Conservation (phyloP, 306 rosid genomes). For the Purshia tridentata region DNA sequence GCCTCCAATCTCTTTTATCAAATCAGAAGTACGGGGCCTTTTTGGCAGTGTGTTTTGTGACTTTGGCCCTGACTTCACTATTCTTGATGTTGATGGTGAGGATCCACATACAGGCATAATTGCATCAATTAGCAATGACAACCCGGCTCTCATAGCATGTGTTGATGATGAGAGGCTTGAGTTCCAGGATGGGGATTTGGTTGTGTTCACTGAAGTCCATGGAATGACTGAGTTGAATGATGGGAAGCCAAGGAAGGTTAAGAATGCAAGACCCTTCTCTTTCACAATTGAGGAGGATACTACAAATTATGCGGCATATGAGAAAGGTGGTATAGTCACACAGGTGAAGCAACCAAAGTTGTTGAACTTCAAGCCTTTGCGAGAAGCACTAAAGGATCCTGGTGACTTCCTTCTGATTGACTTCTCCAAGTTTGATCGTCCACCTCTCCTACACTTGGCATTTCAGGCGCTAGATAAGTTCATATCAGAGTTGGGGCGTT, state of each 20-base stretch:
- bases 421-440: slow-evolving; percentile 34
- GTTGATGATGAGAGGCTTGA: slow-evolving; percentile 35
- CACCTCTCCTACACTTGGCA: slow-evolving; percentile 30
- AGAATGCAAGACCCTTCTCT: slow-evolving; percentile 21
- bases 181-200: slow-evolving; percentile 28
- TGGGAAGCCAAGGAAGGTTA: slow-evolving; percentile 22
- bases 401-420: slow-evolving; percentile 31
- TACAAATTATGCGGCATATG: slow-evolving; percentile 12
- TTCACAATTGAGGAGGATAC: slow-evolving; percentile 29
- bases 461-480: slow-evolving; percentile 32
- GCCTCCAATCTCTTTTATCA: slow-evolving; percentile 27
- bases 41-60: slow-evolving; percentile 29
- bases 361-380: slow-evolving; percentile 25
- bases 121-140: slow-evolving; percentile 28
- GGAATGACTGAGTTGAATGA: slow-evolving; percentile 30
- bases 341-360: slow-evolving; percentile 32
- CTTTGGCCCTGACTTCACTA: slow-evolving; percentile 29
- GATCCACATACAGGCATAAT: slow-evolving; percentile 31
- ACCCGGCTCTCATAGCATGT: slow-evolving; percentile 29
- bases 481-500: slow-evolving; percentile 13
- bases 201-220: slow-evolving; percentile 28
- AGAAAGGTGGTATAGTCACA: slow-evolving; percentile 29
- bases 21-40: slow-evolving; percentile 23
- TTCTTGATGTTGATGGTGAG: slow-evolving; percentile 30
- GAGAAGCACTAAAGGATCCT: slow-evolving; percentile 28